Percentiles rank a stretch among this genome's conserved stretches.
phyloP scores from a whole-genome alignment of 371 early-diverging fungal species.

The Amoeboradix gromovi region DNA sequence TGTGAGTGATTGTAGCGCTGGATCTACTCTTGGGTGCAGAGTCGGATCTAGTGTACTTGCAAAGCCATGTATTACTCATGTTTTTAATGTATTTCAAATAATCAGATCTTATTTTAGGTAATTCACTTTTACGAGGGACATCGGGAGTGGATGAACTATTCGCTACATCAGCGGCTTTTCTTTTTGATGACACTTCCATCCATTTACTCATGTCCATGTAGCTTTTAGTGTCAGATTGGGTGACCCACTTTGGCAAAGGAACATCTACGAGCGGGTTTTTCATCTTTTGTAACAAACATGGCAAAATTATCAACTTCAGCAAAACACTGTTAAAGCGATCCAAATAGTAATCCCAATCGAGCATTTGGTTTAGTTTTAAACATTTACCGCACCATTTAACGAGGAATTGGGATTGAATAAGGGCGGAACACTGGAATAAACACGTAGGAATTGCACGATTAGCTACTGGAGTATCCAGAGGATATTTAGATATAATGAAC shows the following conservation, averaged over 20 bases:
- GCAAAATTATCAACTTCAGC: constrained; percentile 92
- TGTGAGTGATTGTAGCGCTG: no score
- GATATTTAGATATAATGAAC: constrained; percentile 73
- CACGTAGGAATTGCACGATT: constrained; percentile 90
- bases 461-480: constrained; percentile 59
- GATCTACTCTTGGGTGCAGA: no score
- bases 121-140: no score
- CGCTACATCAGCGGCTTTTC: no score
- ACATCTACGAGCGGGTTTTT: constrained; percentile 67
- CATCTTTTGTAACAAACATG: constrained; percentile 89
- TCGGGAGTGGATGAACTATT: no score
- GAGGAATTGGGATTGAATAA: constrained; percentile 69
- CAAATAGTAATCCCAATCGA: constrained; percentile 97
- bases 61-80: no score
- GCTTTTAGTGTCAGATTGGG: background rate
- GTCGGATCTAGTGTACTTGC: no score
- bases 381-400: constrained; percentile 15
- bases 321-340: constrained; percentile 85
- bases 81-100: no score
- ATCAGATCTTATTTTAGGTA: no score
- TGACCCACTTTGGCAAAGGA: constrained; percentile 76
- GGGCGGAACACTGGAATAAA: constrained; percentile 66
- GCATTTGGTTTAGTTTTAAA: constrained; percentile 55
- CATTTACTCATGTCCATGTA: background rate
- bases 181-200: no score